Base-by-base conservation (phyloP, 2,329 filamentous ascomycete genomes). In the Verticillium isaacii region DNA sequence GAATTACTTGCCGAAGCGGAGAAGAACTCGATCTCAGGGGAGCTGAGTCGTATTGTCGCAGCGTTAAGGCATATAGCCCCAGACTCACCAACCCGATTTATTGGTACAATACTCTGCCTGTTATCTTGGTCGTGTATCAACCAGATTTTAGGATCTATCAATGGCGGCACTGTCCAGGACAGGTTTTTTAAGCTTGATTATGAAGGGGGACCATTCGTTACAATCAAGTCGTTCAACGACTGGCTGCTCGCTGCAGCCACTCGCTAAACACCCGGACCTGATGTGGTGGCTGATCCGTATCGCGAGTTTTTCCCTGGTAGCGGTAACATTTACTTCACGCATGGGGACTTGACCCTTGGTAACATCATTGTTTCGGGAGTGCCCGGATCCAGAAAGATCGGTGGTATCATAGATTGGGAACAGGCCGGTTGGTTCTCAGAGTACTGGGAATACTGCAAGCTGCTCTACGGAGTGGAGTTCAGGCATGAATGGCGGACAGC, bases 391-490 rank as follows among this genome's bases (percentile, higher is more conserved):
- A 56, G 54, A 15, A 67, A 19, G 17, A 63, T 71, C 6, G 60
- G 63, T 8, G 67, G 61, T 0, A 65, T 73, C 12, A 63, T 72
- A n/a, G 71, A 74, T 29, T 73, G 70, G 68, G 67, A 65, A 25
- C 68, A 71, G 56, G 65, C 72, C 14, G 72, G 72, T 2, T 74
- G 71, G 70, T 74, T 73, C 64, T 72, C 73, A 5, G 66, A 63
- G 25, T 73, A 74, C 58, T 74, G 72, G 71, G 72, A 74, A 63
- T 71, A 67, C 60, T 71, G 66, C 39, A 74, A 73, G 64, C 57
- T 69, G 37, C 39, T 67, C 2, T 68, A 60, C 54, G 66, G 60
- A 32, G 62, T 67, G 57, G 57, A 63, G 3, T 39, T 57, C 12
- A 14, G 45, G 11, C 65, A 69, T 50, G 64, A 67, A 32, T 68